Percentiles rank a stretch among this genome's conserved stretches.
These are phyloP conservation scores for Fomitiporia mediterranea DNA, from an alignment of 1,284 basidiomycete genomes.

Conservation along the genomic window DNA sequence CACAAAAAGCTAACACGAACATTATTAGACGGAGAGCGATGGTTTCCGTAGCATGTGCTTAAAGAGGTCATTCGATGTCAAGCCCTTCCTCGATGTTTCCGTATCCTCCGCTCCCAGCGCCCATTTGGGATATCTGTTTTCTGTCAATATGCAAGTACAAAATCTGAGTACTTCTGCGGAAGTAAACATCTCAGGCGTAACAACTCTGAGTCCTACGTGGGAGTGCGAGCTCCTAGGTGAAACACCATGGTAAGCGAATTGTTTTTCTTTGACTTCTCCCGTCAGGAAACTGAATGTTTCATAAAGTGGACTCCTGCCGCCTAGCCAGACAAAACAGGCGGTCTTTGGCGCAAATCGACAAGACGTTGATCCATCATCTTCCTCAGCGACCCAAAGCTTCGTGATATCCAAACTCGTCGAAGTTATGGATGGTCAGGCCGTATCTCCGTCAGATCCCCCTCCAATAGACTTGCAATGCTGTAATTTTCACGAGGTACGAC, in stretches of 20 bases:
- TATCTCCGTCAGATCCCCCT: slow-evolving; percentile 47
- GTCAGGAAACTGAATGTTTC: slow-evolving; percentile 25
- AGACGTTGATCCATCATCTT: slow-evolving; percentile 32
- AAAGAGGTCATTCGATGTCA: slow-evolving; percentile 54
- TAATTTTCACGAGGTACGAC: slow-evolving; percentile 44
- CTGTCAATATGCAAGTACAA: slow-evolving; percentile 53
- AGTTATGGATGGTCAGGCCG: slow-evolving; percentile 47
- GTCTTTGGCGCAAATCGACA: slow-evolving; percentile 41
- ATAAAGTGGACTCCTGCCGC: slow-evolving; percentile 41
- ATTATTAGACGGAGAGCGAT: slow-evolving; percentile 7
- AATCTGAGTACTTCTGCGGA: slow-evolving; percentile 40
- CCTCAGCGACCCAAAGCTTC: slow-evolving; percentile 44
- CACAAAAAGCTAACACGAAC: slow-evolving; percentile 6
- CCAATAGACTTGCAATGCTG: slow-evolving; percentile 48
- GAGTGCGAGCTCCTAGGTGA: slow-evolving; percentile 31
- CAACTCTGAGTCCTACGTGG: slow-evolving; percentile 64
- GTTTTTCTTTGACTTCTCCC: background rate
- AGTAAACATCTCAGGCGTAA: slow-evolving; percentile 52
- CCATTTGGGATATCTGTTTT: slow-evolving; percentile 45
- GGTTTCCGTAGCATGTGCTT: slow-evolving; percentile 53
- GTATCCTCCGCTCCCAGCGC: slow-evolving; percentile 46
- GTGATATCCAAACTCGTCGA: slow-evolving; percentile 46
- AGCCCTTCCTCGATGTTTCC: slow-evolving; percentile 47
- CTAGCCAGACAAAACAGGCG: slow-evolving; percentile 43
- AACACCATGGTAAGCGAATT: slow-evolving; percentile 3